Base-by-base conservation (phyloP, 176 grass and related monocot species). In the Coix lacrymajobi region DNA sequence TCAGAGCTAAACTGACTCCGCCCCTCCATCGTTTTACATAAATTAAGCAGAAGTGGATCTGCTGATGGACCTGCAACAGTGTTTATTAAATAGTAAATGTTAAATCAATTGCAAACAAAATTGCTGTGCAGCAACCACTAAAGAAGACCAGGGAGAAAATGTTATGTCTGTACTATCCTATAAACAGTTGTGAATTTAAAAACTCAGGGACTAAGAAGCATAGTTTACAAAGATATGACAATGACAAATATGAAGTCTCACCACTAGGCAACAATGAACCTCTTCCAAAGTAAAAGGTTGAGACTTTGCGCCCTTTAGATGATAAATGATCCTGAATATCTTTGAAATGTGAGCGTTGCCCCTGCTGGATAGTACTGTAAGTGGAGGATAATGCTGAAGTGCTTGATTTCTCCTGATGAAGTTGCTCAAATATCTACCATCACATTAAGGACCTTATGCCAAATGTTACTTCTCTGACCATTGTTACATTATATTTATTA, bases 371-470 rank as follows among this genome's bases (percentile, higher is more conserved):
- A 37, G 45, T 39, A 90, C 52, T 71, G 71, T 48, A 87, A 32
- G 87, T 75, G 51, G 91, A 87, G 83, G 87, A 84, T 75, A 98
- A 75, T 25, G 64, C 84, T 73, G 85, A 28, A 80, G 71, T 63
- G 32, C 69, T 90, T 36, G 76, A 77, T 88, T 92, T 96, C 24
- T 98, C 96, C 83, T 88, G 83, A 8, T 86, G 39, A 77, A 96
- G 85, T 66, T 89, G 91, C 85, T 98, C 91, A 93, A 98, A 98
- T 63, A 98, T 98, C 96, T 98, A 71, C 15, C 69, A 48, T 83
- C 46, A 75, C 65, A 81, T 95, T 91, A 98, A 98, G 92, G 85
- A 90, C 16, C n/a, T 86, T 64, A 66, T 43, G 19, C 8, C 5
- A 73, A 73, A 78, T 73, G 6, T 66, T 72, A 39, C 49, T 62